These are phyloP conservation scores for Talaromyces nanjingensis DNA, from an alignment of 495 filamentous ascomycete species.

Conservation along the genomic window DNA sequence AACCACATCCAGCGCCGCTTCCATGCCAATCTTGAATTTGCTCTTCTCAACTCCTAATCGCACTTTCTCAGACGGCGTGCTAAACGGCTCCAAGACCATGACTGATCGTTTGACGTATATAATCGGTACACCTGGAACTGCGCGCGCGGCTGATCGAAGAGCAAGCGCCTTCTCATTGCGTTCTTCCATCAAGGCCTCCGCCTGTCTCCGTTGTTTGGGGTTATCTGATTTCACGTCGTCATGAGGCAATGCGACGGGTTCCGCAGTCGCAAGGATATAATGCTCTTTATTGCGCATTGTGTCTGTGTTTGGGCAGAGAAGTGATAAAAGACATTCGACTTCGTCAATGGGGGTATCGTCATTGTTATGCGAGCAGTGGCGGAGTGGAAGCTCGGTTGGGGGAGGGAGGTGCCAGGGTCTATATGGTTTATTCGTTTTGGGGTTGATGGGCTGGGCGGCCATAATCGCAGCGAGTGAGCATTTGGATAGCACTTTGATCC, in stretches of 20 bases:
- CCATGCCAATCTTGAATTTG: conserved; percentile 71
- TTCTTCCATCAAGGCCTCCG: conserved; percentile 12
- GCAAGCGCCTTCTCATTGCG: conserved; percentile 26
- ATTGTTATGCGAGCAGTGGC: conserved; percentile 83
- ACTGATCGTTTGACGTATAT: conserved; percentile 81
- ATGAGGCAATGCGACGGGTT: conserved; percentile 18
- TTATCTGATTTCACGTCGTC: conserved; percentile 20
- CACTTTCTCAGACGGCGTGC: conserved; percentile 50
- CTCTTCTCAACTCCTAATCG: conserved; percentile 61
- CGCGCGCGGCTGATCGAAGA: conserved; percentile 28
- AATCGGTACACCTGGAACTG: conserved; percentile 66
- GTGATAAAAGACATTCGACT: conserved; percentile 67
- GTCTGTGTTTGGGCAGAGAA: conserved; percentile 64
- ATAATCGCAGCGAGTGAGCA: conserved; percentile 45
- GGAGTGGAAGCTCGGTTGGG: conserved; percentile 59
- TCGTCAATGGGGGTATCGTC: conserved; percentile 70
- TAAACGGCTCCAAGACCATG: conserved; percentile 89
- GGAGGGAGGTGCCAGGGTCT: conserved; percentile 37
- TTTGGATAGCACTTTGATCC: conserved; percentile 52
- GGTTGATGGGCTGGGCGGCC: conserved; percentile 37
- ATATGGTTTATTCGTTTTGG: conserved; percentile 35
- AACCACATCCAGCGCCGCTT: conserved; percentile 27
- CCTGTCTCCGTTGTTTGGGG: conserved; percentile 28
- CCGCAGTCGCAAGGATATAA: conserved; percentile 76
- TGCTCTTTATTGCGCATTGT: conserved; percentile 71